Conservation (phyloP, 441 rosid species). For the Erodium trifolium region DNA sequence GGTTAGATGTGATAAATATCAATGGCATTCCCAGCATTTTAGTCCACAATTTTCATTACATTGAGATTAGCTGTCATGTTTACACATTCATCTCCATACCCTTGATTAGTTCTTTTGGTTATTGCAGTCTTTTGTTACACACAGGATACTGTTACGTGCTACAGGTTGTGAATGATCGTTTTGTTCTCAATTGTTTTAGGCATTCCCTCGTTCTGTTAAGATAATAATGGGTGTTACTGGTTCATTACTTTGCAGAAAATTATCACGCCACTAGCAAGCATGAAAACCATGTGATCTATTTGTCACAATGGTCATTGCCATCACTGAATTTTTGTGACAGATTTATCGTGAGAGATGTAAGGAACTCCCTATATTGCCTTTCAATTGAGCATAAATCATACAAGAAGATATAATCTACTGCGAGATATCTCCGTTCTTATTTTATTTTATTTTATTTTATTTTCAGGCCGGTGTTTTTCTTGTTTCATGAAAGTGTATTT, state of each 20-base stretch:
- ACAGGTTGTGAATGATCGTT: conserved; percentile 28
- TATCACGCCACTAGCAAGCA: conserved; percentile 22
- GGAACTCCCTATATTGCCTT: conserved; percentile 14
- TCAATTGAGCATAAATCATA: background rate
- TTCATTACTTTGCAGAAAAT: conserved; percentile 33
- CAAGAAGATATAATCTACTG: background rate
- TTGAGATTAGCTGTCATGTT: background rate
- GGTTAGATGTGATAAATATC: background rate
- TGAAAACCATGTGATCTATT: conserved; percentile 22
- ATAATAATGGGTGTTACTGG: background rate
- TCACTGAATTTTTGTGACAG: conserved; percentile 41
- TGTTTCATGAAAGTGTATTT: conserved; percentile 23
- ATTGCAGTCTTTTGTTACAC: conserved; percentile 72
- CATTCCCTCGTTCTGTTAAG: background rate
- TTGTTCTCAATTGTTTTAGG: background rate
- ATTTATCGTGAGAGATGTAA: conserved; percentile 55
- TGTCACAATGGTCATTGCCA: conserved; percentile 61
- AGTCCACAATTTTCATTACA: background rate
- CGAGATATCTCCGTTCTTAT: background rate
- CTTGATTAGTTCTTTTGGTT: conserved; percentile 14
- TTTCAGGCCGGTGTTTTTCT: conserved; percentile 40
- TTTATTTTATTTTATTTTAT: background rate
- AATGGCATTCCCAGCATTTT: background rate
- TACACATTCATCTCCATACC: conserved; percentile 4
- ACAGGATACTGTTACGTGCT: conserved; percentile 41